Evolutionary conservation across 768 basidiomycete species (phyloP).

Genomic region (Lentinula detonsa): DNA sequence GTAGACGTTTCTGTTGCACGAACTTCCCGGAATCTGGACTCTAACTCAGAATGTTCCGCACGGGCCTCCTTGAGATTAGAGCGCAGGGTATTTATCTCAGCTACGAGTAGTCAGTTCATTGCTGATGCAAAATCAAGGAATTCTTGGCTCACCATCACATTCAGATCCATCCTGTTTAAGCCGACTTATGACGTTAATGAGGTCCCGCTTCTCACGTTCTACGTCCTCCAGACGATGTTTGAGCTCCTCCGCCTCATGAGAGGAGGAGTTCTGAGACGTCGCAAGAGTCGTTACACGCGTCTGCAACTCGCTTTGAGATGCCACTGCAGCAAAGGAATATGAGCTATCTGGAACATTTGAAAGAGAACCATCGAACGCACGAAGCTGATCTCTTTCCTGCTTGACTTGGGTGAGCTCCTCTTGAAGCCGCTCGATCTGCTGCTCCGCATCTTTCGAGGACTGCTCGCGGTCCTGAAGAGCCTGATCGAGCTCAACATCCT

Average conservation of each 20-base stretch:
- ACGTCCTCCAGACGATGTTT: conserved; percentile 63
- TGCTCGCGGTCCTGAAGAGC: conserved; percentile 74
- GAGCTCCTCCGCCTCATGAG: conserved; percentile 51
- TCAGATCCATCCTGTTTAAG: conserved; percentile 70
- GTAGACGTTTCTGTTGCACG: conserved; percentile 72
- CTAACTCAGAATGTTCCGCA: conserved; percentile 63
- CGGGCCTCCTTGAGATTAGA: conserved; percentile 67
- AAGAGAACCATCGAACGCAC: conserved; percentile 31
- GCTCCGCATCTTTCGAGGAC: conserved; percentile 50
- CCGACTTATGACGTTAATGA: conserved; percentile 77
- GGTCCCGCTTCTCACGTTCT: conserved; percentile 88
- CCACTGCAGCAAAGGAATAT: conserved; percentile 27
- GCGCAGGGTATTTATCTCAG: conserved; percentile 68
- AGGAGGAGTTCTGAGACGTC: conserved; percentile 55
- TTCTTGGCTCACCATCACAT: conserved; percentile 56
- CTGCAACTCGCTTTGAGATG: conserved; percentile 42
- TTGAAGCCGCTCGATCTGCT: conserved; percentile 42
- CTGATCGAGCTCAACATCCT: conserved; percentile 82
- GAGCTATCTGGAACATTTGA: conserved; percentile 11
- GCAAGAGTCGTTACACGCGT: conserved; percentile 51
- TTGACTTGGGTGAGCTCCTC: conserved; percentile 51
- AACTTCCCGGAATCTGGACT: conserved; percentile 65
- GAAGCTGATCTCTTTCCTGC: conserved; percentile 59
- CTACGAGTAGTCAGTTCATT: conserved; percentile 25
- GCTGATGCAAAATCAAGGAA: background rate